Conservation (phyloP, 192 early-diverging fungal genomes). For the Podochytrium sp. region DNA sequence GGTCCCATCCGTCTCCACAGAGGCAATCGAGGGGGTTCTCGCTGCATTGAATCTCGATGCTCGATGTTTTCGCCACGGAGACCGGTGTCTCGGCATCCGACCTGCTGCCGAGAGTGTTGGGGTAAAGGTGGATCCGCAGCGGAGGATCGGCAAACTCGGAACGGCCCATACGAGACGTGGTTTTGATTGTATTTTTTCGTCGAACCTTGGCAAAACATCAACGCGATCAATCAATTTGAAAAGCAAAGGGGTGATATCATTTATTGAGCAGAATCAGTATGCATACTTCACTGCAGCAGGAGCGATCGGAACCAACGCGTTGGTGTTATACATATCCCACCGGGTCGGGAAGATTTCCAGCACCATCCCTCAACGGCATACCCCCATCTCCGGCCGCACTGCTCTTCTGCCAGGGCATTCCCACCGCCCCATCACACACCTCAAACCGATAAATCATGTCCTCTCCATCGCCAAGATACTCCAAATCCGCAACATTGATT, state of each 20-base stretch:
- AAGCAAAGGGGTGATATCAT: too few relatives aligned
- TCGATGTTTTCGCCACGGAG: too few relatives aligned
- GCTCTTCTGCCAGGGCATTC: background rate
- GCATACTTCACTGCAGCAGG: too few relatives aligned
- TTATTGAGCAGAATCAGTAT: too few relatives aligned
- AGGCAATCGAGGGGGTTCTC: background rate
- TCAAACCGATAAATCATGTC: slow-evolving; percentile 1
- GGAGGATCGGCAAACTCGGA: too few relatives aligned
- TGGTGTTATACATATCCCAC: background rate
- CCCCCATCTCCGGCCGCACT: background rate
- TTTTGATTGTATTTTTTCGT: background rate
- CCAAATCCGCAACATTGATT: slow-evolving; percentile 9
- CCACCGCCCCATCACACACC: slow-evolving; percentile 12
- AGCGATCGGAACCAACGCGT: background rate
- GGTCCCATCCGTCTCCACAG: slow-evolving; percentile 8
- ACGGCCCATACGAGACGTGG: background rate
- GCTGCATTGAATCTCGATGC: slow-evolving; percentile 5
- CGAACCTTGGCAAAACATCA: too few relatives aligned
- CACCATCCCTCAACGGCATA: too few relatives aligned
- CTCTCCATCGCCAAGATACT: slow-evolving; percentile 10
- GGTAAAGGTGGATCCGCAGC: too few relatives aligned
- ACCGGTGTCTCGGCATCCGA: too few relatives aligned
- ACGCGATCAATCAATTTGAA: too few relatives aligned
- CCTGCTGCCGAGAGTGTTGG: too few relatives aligned
- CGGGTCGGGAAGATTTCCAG: too few relatives aligned